Base-by-base conservation (phyloP, 768 basidiomycete species). In the Mrakia hoshinonis region DNA sequence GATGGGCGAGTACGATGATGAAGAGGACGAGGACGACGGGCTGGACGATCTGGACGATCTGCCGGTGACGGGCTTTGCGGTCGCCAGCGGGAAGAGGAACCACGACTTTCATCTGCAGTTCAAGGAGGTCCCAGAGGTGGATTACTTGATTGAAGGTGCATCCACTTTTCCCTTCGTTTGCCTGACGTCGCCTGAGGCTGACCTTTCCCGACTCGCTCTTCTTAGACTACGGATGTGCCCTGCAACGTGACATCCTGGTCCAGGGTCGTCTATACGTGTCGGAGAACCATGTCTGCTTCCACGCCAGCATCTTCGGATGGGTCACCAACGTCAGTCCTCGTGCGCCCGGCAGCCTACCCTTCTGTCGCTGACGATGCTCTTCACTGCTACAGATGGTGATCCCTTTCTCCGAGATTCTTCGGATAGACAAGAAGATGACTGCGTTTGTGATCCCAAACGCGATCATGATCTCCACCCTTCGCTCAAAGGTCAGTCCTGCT, bases 221-320 rank as follows among this genome's bases (percentile, higher is more conserved):
- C 49, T 11, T 73, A 98, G 96, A 99, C 80, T 99, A 98, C 75
- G 96, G 96, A 7, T 99, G 96, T 77, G 96, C 96, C 0, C 80
- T 98, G 15, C 93, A 97, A 80, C 86, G 93, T 51, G 96, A 98
- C 79, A 98, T 98, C 75, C 83, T 97, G 38, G 89, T 98, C 52
- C 96, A 98, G 83, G 96, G 96, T 5, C 84, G 96, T 13, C 79
- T 99, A 69, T 97, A 97, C 80, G 91, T 98, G 29, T 98, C 96
- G 9, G 95, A 99, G 81, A 97, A 98, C 80, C 94, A 97, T 77
- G 85, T 97, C n/a, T 98, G 92, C 81, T 99, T 98, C 83, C 91
- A 99, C 76, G 95, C 96, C 52, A 98, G 98, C 78, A 97, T 98
- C 54, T 95, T 98, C 80, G 95, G 96, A 52, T 98, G 95, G 96